Conservation (phyloP, 805 yeast genomes). For the Ogataea methanolica region DNA sequence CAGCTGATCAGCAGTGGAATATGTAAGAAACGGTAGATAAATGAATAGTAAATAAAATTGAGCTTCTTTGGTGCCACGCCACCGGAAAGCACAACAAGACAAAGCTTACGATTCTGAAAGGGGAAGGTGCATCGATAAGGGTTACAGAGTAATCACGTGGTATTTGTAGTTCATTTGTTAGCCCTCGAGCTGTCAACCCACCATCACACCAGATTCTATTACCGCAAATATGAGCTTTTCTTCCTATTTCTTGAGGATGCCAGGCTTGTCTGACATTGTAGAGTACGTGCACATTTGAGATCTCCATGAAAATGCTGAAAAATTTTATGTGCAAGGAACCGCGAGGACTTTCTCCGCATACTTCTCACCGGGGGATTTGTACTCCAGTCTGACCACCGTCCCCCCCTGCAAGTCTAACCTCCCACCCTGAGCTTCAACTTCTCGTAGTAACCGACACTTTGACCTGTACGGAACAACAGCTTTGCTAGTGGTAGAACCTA, state of each 20-base stretch:
- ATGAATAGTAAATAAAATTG: too few relatives aligned
- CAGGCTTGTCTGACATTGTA: background rate
- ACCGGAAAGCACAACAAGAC: background rate
- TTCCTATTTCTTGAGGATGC: too few relatives aligned
- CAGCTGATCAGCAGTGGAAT: too few relatives aligned
- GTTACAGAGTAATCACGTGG: background rate
- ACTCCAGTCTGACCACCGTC: too few relatives aligned
- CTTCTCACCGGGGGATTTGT: too few relatives aligned
- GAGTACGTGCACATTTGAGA: background rate
- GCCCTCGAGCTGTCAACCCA: background rate
- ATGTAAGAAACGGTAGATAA: too few relatives aligned
- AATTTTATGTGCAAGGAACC: background rate
- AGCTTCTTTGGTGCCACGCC: too few relatives aligned
- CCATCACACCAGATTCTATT: background rate
- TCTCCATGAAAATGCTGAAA: background rate
- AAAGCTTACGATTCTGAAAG: background rate
- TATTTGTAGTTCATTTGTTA: background rate
- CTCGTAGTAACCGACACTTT: too few relatives aligned
- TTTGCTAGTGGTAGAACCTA: background rate
- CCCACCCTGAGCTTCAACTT: too few relatives aligned
- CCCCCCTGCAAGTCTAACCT: too few relatives aligned
- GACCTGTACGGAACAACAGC: too few relatives aligned
- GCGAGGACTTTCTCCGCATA: too few relatives aligned
- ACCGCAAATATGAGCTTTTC: background rate
- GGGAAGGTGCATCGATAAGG: background rate